phyloP scores from a whole-genome alignment of 2,329 filamentous ascomycete genomes.

The Fusarium aywerte region DNA sequence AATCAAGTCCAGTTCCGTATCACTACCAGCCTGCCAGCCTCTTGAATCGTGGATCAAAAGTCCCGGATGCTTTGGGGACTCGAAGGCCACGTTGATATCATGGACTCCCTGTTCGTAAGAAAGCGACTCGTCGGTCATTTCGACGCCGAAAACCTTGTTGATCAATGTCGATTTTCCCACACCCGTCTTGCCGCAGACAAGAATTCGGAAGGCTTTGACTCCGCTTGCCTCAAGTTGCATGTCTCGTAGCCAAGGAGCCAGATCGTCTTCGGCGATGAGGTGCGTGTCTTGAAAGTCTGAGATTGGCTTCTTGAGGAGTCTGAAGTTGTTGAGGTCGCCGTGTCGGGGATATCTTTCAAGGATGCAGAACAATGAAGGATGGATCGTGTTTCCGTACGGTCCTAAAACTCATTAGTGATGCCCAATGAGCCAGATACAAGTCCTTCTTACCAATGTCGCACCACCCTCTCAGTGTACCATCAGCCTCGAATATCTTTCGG shows the following conservation, averaged over 20 bases:
- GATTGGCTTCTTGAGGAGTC: conserved; percentile 32
- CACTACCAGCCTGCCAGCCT: conserved; percentile 44
- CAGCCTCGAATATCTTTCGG: conserved; percentile 30
- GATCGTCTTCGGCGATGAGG: conserved; percentile 8
- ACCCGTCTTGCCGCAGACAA: conserved; percentile 43
- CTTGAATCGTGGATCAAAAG: conserved; percentile 43
- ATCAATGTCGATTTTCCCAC: conserved; percentile 45
- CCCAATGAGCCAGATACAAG: background rate
- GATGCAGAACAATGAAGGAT: conserved; percentile 41
- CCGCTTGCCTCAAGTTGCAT: conserved; percentile 42
- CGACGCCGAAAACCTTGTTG: conserved; percentile 45
- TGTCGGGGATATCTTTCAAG: conserved; percentile 41
- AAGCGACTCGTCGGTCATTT: conserved; percentile 40
- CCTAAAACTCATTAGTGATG: background rate
- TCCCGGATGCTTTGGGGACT: conserved; percentile 42
- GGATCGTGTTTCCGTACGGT: conserved; percentile 36
- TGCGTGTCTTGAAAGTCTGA: conserved; percentile 38
- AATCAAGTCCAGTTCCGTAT: conserved; percentile 41
- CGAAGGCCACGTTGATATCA: conserved; percentile 44
- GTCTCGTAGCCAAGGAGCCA: conserved; percentile 40
- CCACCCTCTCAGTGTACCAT: conserved; percentile 36
- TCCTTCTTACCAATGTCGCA: conserved; percentile 13
- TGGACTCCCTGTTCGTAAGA: conserved; percentile 44
- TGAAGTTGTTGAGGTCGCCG: conserved; percentile 35
- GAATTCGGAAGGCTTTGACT: conserved; percentile 42